These are phyloP conservation scores for Veloboletus limbatus DNA, from an alignment of 1,284 basidiomycete genomes.

Conservation along the genomic window DNA sequence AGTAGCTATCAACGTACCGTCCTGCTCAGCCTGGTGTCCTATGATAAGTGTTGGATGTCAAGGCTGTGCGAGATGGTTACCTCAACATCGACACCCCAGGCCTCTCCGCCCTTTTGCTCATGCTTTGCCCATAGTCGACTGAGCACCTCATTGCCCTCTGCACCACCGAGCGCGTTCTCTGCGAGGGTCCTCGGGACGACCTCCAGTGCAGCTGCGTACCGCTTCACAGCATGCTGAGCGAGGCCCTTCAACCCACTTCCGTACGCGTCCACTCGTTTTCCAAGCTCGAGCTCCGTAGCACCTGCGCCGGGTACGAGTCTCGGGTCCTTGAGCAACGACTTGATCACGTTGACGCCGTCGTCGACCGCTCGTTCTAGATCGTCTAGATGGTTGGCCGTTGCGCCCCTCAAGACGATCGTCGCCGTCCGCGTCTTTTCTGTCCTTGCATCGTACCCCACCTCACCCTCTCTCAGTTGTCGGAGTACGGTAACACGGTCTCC, in stretches of 20 bases:
- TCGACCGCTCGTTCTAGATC: slow-evolving; percentile 96
- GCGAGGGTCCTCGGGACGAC: slow-evolving; percentile 92
- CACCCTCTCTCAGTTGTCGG: slow-evolving; percentile 72
- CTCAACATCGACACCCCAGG: slow-evolving; percentile 93
- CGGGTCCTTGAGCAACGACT: slow-evolving; percentile 87
- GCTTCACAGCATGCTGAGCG: slow-evolving; percentile 91
- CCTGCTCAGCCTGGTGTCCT: slow-evolving; percentile 60
- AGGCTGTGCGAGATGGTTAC: slow-evolving; percentile 38
- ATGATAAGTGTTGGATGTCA: neutral
- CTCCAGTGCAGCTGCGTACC: slow-evolving; percentile 88
- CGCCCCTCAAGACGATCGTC: slow-evolving; percentile 95
- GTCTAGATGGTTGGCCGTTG: slow-evolving; percentile 92
- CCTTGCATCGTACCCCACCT: slow-evolving; percentile 55
- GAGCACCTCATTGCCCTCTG: slow-evolving; percentile 91
- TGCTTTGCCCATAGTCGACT: slow-evolving; percentile 90
- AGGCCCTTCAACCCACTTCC: slow-evolving; percentile 90
- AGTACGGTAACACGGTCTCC: slow-evolving; percentile 98
- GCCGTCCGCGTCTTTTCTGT: slow-evolving; percentile 78
- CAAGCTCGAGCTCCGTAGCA: slow-evolving; percentile 90
- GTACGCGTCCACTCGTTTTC: slow-evolving; percentile 79
- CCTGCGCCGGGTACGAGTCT: slow-evolving; percentile 94
- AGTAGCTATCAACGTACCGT: slow-evolving; percentile 67
- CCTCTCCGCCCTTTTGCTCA: slow-evolving; percentile 64
- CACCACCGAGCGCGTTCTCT: slow-evolving; percentile 89
- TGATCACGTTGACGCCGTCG: slow-evolving; percentile 97